Conservation (phyloP, 306 rosid genomes). For the Cajanus cajan region DNA sequence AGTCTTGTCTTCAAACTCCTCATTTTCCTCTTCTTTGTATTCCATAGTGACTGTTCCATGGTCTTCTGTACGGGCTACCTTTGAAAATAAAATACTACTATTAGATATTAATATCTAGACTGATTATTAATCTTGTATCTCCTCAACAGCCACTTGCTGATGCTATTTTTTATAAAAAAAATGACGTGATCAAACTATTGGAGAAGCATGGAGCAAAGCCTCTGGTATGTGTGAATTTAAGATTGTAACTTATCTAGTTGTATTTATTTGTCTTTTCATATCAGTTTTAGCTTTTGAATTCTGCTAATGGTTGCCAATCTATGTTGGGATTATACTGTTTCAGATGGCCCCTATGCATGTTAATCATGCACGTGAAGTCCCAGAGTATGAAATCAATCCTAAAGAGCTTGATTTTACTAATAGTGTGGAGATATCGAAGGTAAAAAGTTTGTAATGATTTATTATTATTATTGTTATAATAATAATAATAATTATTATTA, state of each 20-base stretch:
- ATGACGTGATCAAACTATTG: constrained; percentile 73
- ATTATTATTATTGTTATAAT: background rate
- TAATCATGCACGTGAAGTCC: constrained; percentile 74
- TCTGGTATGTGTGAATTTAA: constrained; percentile 50
- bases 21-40: background rate
- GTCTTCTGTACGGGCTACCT: constrained; percentile 22
- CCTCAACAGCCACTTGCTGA: constrained; percentile 87
- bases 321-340: constrained; percentile 20
- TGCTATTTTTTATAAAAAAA: constrained; percentile 71
- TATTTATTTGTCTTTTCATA: constrained; percentile 15
- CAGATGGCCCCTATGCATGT: constrained; percentile 93
- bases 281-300: constrained; percentile 25
- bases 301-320: constrained; percentile 9
- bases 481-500: no score
- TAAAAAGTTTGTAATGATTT: constrained; percentile 10
- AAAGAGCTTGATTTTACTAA: constrained; percentile 83
- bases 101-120: constrained; percentile 4
- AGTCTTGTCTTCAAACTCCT: background rate
- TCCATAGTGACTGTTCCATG: background rate
- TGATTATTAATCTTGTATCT: constrained; percentile 22
- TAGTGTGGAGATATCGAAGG: constrained; percentile 82
- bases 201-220: constrained; percentile 95
- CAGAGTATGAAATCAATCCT: constrained; percentile 88
- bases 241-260: constrained; percentile 37
- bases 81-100: background rate